phyloP scores from a whole-genome alignment of 169 alveolate genomes.

The Condylostoma magnum region DNA sequence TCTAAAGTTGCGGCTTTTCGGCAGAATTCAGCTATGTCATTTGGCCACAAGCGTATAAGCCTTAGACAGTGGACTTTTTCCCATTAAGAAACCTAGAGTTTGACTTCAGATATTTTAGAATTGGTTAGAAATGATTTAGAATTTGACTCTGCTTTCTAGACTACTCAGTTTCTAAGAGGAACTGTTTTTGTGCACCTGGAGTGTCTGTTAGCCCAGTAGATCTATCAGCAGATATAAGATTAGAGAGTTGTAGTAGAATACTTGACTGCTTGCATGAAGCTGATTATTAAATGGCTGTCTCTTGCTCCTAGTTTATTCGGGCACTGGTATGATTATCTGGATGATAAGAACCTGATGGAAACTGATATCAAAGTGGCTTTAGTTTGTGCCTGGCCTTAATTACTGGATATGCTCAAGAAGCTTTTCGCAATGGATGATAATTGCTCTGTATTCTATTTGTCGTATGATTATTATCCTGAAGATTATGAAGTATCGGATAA shows the following conservation, averaged over 20 bases:
- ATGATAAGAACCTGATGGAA: conserved; percentile 1
- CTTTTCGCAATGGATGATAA: conserved; percentile 15
- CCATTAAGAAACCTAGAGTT: not conserved
- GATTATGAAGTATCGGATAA: not conserved
- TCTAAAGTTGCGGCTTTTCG: conserved; percentile 47
- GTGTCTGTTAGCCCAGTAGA: conserved; percentile 9
- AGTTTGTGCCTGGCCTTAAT: not conserved
- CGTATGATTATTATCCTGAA: conserved; percentile 2
- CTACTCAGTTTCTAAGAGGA: conserved; percentile 53
- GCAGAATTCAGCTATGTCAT: conserved; percentile 35
- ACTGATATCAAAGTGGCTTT: conserved; percentile 18
- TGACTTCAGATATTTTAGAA: too few relatives aligned
- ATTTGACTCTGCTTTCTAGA: too few relatives aligned
- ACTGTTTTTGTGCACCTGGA: conserved; percentile 35
- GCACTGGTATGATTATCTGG: not conserved
- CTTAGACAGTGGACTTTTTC: conserved; percentile 35
- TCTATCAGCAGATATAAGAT: conserved; percentile 17
- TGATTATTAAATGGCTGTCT: conserved; percentile 45
- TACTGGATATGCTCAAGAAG: not conserved
- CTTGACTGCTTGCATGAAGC: conserved; percentile 7
- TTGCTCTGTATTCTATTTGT: not conserved
- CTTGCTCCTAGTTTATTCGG: conserved; percentile 16
- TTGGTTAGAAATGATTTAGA: too few relatives aligned
- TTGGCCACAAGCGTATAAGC: conserved; percentile 47
- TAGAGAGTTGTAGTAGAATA: conserved; percentile 17